Conservation (phyloP, 2,329 filamentous ascomycete species). For the Aureobasidium pullulans region DNA sequence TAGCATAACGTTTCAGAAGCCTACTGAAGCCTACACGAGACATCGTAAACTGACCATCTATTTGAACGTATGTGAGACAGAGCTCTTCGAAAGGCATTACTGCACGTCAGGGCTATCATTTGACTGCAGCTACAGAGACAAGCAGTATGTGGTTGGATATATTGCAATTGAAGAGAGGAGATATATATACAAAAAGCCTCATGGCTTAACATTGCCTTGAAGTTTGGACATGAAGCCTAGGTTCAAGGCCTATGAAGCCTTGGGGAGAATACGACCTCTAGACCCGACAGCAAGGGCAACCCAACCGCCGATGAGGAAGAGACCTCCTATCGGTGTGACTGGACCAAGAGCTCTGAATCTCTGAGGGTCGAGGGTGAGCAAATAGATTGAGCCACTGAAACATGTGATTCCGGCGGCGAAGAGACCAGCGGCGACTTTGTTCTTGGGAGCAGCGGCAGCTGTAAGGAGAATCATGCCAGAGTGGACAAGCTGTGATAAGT, state of each 20-base stretch:
- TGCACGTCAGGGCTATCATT: too few species aligned
- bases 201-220: neutral
- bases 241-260: neutral
- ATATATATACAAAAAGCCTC: neutral
- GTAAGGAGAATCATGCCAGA: constrained; percentile 53
- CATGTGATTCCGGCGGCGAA: constrained; percentile 59
- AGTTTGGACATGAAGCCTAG: too few species aligned
- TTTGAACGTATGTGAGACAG: too few species aligned
- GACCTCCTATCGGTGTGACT: constrained; percentile 57
- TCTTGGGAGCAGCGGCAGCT: constrained; percentile 21
- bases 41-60: too few species aligned
- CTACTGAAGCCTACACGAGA: too few species aligned
- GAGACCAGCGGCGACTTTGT: constrained; percentile 48
- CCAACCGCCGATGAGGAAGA: constrained; percentile 61
- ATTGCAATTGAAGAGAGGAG: neutral
- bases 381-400: constrained; percentile 60
- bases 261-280: constrained; percentile 18
- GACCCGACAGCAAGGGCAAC: constrained; percentile 38
- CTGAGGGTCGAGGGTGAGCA: constrained; percentile 55
- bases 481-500: constrained; percentile 49
- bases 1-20: too few species aligned
- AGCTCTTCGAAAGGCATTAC: too few species aligned
- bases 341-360: constrained; percentile 55
- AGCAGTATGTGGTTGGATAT: too few species aligned
- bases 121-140: too few species aligned